These are phyloP conservation scores for Maudiozyma humilis DNA, from an alignment of 1,139 yeast genomes.

Conservation along the genomic window DNA sequence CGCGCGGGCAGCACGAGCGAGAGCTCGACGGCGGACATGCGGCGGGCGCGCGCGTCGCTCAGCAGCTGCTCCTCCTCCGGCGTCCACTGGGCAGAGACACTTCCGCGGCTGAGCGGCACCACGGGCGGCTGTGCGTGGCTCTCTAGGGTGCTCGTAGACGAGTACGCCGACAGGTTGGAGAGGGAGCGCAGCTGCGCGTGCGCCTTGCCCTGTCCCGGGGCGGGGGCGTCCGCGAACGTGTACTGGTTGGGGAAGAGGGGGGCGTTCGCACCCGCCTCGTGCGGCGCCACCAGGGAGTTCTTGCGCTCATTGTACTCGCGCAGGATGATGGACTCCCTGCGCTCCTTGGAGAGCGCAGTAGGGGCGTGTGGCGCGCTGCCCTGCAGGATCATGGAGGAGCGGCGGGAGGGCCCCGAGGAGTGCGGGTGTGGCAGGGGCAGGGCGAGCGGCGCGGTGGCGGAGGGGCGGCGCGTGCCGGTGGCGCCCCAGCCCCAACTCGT, in stretches of 20 bases:
- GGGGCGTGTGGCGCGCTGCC: conserved; percentile 1
- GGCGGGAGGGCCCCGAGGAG: conserved; percentile 22
- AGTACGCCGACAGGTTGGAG: conserved; percentile 1
- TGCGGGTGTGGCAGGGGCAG: conserved; percentile 19
- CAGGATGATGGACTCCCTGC: conserved; percentile 19
- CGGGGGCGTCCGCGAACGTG: conserved; percentile 3
- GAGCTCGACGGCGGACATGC: conserved; percentile 65
- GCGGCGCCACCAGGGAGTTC: conserved; percentile 11
- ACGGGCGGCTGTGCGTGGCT: neutral
- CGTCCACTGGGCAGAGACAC: conserved; percentile 1
- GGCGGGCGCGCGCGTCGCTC: conserved; percentile 44
- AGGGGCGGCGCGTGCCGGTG: conserved; percentile 28
- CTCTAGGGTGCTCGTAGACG: neutral
- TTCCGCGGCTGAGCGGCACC: neutral
- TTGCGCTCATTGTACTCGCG: conserved; percentile 7
- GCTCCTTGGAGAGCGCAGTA: conserved; percentile 12
- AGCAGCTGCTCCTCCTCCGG: conserved; percentile 67
- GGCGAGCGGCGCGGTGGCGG: conserved; percentile 19
- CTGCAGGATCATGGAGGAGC: conserved; percentile 18
- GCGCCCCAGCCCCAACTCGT: conserved; percentile 19
- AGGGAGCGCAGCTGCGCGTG: neutral
- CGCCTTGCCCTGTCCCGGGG: neutral
- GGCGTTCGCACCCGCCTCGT: conserved; percentile 8
- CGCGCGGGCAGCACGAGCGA: conserved; percentile 64
- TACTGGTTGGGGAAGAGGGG: conserved; percentile 5